A percentile compares a stretch with the other conserved stretches of the same genome.
These are phyloP conservation scores for Exophiala calicioides DNA, from an alignment of 2,329 filamentous ascomycete genomes.

Conservation along the genomic window DNA sequence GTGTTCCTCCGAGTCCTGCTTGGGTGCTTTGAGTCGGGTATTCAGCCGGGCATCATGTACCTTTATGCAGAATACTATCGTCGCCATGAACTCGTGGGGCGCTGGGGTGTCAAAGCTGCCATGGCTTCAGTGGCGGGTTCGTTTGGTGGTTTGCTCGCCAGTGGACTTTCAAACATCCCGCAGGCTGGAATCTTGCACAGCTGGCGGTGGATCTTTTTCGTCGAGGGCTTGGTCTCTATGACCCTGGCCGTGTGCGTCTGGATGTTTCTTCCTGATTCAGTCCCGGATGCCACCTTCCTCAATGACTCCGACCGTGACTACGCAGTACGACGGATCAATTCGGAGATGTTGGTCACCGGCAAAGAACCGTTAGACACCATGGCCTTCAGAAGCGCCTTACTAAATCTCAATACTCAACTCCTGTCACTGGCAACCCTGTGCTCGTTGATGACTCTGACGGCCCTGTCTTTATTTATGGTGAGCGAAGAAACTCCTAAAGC, in stretches of 20 bases:
- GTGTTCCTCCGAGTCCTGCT: conserved; percentile 48
- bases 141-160: conserved; percentile 54
- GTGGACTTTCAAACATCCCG: conserved; percentile 52
- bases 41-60: conserved; percentile 45
- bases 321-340: conserved; percentile 30
- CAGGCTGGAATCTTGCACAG: conserved; percentile 47
- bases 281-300: conserved; percentile 39
- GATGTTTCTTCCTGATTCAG: conserved; percentile 41
- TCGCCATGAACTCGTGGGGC: background rate
- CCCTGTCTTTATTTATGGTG: conserved; percentile 41
- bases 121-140: conserved; percentile 37
- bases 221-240: conserved; percentile 46
- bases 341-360: background rate
- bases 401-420: conserved; percentile 2
- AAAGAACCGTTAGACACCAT: background rate
- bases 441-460: conserved; percentile 34
- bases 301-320: conserved; percentile 37
- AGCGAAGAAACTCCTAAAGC: conserved; percentile 15
- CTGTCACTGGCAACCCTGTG: conserved; percentile 3
- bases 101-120: background rate
- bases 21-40: conserved; percentile 42
- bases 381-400: background rate
- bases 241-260: conserved; percentile 38
- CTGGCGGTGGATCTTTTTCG: conserved; percentile 58
- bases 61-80: conserved; percentile 48